Conservation (phyloP, 2,329 filamentous ascomycete genomes). For the Aspergillus jensenii region DNA sequence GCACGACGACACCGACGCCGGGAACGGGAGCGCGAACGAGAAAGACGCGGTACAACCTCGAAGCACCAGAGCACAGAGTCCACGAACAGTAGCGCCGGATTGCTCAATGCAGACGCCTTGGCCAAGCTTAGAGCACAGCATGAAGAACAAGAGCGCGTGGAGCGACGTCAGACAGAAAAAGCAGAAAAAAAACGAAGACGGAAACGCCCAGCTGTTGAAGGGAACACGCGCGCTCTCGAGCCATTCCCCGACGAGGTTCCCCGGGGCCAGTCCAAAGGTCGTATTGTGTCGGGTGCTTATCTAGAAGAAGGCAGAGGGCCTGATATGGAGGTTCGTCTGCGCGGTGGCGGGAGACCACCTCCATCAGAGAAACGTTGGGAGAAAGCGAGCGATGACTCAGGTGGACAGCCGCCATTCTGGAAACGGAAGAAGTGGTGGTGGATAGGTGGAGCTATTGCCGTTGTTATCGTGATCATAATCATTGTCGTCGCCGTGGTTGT, state of each 20-base stretch:
- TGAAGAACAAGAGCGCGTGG: conserved; percentile 51
- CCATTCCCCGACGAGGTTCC: conserved; percentile 30
- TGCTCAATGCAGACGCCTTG: conserved; percentile 57
- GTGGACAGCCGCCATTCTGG: conserved; percentile 28
- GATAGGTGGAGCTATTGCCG: conserved; percentile 56
- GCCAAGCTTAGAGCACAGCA: conserved; percentile 66
- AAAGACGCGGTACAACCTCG: conserved; percentile 23
- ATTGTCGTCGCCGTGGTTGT: conserved; percentile 67
- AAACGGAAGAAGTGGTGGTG: conserved; percentile 47
- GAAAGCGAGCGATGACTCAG: conserved; percentile 38
- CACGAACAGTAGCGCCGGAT: conserved; percentile 41
- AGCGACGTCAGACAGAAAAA: conserved; percentile 41
- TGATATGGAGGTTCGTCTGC: conserved; percentile 50
- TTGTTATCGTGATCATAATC: conserved; percentile 64
- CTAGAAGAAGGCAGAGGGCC: conserved; percentile 63
- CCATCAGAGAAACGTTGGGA: conserved; percentile 53
- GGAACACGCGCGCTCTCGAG: conserved; percentile 19
- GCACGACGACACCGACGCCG: conserved; percentile 8
- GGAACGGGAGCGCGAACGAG: conserved; percentile 21
- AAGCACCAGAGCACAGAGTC: conserved; percentile 45
- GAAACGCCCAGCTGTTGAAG: conserved; percentile 26
- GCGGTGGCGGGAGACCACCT: conserved; percentile 29
- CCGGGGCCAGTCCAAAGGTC: conserved; percentile 52
- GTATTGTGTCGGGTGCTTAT: conserved; percentile 69
- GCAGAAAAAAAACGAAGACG: conserved; percentile 26